Conservation (phyloP, 495 filamentous ascomycete genomes). For the Chlorociboria aeruginascens region DNA sequence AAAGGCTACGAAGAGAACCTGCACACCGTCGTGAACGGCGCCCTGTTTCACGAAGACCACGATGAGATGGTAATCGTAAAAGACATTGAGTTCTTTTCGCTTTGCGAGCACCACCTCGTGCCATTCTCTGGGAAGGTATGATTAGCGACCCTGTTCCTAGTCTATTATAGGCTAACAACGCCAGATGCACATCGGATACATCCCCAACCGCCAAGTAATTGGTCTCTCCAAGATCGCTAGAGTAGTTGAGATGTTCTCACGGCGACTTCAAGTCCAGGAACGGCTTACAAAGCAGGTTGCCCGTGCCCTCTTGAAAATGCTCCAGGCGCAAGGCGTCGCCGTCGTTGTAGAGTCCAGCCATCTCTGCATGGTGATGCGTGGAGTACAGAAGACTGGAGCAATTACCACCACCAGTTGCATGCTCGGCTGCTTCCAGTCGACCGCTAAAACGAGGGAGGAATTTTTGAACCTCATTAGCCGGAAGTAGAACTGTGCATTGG, state of each 20-base stretch:
- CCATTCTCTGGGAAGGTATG: constrained; percentile 55
- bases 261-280: constrained; percentile 66
- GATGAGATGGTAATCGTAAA: constrained; percentile 69
- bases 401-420: constrained; percentile 69
- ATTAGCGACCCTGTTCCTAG: not conserved
- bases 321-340: constrained; percentile 61
- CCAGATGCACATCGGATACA: constrained; percentile 75
- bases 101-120: constrained; percentile 75
- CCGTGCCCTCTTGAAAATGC: constrained; percentile 57
- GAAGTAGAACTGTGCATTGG: constrained; percentile 7
- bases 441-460: constrained; percentile 63
- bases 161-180: constrained; percentile 3
- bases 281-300: constrained; percentile 70
- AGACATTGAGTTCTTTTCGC: constrained; percentile 70
- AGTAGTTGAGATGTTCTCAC: constrained; percentile 71
- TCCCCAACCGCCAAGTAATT: constrained; percentile 55
- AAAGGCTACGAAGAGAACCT: constrained; percentile 96
- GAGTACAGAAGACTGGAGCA: constrained; percentile 61
- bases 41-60: constrained; percentile 83
- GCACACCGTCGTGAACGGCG: constrained; percentile 76
- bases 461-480: constrained; percentile 33
- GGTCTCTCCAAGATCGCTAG: constrained; percentile 67
- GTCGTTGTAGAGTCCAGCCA: constrained; percentile 73
- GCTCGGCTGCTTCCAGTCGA: constrained; percentile 64
- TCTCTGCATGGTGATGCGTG: constrained; percentile 65